Evolutionary conservation across 257 asterid genomes (phyloP).

Genomic region (Solanum pennellii): DNA sequence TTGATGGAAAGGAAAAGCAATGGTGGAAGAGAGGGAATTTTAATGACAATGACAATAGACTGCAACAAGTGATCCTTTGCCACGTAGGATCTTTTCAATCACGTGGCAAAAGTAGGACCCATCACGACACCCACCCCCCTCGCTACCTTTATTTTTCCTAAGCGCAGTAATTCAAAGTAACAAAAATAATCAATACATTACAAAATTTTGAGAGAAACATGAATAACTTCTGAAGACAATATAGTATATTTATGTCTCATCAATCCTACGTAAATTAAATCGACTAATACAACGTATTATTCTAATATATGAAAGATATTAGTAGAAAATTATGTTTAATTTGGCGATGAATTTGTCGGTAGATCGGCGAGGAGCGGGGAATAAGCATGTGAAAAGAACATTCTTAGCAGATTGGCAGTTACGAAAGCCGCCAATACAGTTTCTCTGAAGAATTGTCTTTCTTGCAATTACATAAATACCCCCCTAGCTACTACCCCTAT

Average conservation of each 20-base stretch:
- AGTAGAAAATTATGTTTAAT: background rate
- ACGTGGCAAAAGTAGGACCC: constrained; percentile 35
- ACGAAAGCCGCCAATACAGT: constrained; percentile 24
- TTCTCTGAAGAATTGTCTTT: background rate
- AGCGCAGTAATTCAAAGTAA: too few species aligned
- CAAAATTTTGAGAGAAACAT: background rate
- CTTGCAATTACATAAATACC: background rate
- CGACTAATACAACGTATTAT: background rate
- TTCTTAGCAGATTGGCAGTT: constrained; percentile 5
- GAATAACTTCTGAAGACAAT: background rate
- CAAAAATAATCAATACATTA: background rate
- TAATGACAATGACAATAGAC: constrained; percentile 12
- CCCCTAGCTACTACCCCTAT: background rate
- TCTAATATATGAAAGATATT: background rate
- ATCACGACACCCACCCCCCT: background rate
- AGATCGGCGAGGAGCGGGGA: background rate
- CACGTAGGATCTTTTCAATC: constrained; percentile 16
- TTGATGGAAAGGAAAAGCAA: constrained; percentile 52
- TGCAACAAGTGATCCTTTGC: constrained; percentile 43
- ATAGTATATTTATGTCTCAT: too few species aligned
- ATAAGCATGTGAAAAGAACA: constrained; percentile 26
- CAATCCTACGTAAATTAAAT: background rate
- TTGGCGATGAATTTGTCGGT: background rate
- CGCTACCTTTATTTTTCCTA: background rate
- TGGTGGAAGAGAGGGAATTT: background rate